These are phyloP conservation scores for Zarea fungicola DNA, from an alignment of 2,329 filamentous ascomycete species.

Conservation along the genomic window DNA sequence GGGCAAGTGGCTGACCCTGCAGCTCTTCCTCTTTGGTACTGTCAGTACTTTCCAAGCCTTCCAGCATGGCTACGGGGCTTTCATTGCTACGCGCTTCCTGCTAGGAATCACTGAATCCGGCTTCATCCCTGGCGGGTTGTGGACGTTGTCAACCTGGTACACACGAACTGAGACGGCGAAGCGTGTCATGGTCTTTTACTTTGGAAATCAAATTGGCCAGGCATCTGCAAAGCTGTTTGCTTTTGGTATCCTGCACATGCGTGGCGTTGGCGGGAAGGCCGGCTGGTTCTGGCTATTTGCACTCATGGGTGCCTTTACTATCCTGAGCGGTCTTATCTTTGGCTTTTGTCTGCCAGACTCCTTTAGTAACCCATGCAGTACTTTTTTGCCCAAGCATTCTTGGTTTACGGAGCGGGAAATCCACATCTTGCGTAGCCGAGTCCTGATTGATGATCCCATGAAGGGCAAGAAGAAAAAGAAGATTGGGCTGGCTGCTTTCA, in stretches of 20 bases:
- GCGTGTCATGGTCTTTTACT: slow-evolving; percentile 50
- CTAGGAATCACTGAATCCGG: slow-evolving; percentile 50
- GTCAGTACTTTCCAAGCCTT: slow-evolving; percentile 53
- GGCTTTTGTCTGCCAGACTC: slow-evolving; percentile 41
- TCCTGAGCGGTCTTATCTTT: slow-evolving; percentile 36
- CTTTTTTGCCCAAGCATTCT: slow-evolving; percentile 31
- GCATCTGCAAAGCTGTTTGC: slow-evolving; percentile 34
- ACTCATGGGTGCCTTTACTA: slow-evolving; percentile 49
- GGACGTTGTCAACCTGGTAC: slow-evolving; percentile 51
- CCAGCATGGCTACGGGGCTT: slow-evolving; percentile 40
- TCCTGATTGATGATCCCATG: slow-evolving; percentile 38
- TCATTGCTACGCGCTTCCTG: slow-evolving; percentile 44
- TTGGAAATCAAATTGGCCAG: slow-evolving; percentile 48
- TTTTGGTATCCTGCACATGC: slow-evolving; percentile 44
- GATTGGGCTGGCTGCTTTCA: slow-evolving; percentile 40
- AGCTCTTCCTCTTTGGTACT: slow-evolving; percentile 48
- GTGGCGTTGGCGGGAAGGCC: slow-evolving; percentile 38
- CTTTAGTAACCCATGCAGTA: slow-evolving; percentile 37
- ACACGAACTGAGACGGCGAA: slow-evolving; percentile 46
- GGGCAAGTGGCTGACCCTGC: slow-evolving; percentile 45
- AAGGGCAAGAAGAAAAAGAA: slow-evolving; percentile 44
- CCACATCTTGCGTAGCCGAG: slow-evolving; percentile 37
- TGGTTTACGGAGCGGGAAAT: slow-evolving; percentile 36
- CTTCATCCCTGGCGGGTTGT: slow-evolving; percentile 48
- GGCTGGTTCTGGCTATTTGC: slow-evolving; percentile 56